Conservation (phyloP, 2,329 filamentous ascomycete species). For the Aspergillus fructus region DNA sequence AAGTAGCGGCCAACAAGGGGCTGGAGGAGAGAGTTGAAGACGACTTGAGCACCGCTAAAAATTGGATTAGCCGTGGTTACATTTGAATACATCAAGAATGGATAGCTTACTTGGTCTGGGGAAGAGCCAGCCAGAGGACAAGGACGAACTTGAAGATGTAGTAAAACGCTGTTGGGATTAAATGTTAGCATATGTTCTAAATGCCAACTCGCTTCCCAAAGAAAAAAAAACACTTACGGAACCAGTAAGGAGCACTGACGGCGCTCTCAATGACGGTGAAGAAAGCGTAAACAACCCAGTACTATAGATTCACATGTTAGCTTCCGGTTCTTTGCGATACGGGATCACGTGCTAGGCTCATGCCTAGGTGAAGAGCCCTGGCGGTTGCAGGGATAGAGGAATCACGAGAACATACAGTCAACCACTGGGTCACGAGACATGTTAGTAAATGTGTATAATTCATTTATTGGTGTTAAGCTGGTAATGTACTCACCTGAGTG, state of each 20-base stretch:
- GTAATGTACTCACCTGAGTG: constrained; percentile 55
- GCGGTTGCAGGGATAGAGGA: constrained; percentile 9
- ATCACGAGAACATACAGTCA: constrained; percentile 50
- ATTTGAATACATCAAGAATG: not conserved
- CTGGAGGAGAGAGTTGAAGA: constrained; percentile 95
- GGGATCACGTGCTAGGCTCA: constrained; percentile 25
- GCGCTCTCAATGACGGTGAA: constrained; percentile 65
- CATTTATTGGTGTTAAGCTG: not conserved
- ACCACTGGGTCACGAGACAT: constrained; percentile 50
- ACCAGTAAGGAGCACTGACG: constrained; percentile 68
- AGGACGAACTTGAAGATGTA: constrained; percentile 99
- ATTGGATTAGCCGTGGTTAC: constrained; percentile 11
- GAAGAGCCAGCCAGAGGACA: constrained; percentile 95
- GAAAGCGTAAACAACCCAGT: constrained; percentile 68
- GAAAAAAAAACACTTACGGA: constrained; percentile 47
- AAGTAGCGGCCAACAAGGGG: constrained; percentile 95
- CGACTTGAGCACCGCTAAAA: constrained; percentile 81
- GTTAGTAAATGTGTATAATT: constrained; percentile 11
- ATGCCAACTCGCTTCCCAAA: not conserved
- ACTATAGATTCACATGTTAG: constrained; percentile 44
- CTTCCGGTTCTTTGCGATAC: constrained; percentile 4
- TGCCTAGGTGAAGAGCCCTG: constrained; percentile 8
- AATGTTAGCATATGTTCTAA: constrained; percentile 22
- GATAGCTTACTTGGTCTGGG: constrained; percentile 76
- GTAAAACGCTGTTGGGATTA: constrained; percentile 70